Evolutionary conservation across 2,329 filamentous ascomycete species (phyloP), one percentile per base, ranked within the genome.

Genomic region (Chaetomium globosum): DNA sequence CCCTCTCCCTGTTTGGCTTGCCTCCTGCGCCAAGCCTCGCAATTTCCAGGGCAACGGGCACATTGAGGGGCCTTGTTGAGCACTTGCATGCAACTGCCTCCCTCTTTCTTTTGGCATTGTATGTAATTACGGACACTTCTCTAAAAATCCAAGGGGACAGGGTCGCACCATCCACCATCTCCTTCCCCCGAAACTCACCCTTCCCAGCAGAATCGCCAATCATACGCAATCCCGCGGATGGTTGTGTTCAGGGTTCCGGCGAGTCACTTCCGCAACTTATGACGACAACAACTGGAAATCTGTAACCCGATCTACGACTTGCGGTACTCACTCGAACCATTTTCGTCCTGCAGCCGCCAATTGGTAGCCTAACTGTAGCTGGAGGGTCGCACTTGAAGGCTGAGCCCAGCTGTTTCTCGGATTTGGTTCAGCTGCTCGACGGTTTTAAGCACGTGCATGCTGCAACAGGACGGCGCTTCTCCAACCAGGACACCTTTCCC

Each of bases 41-140:
- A 70, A 70, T 72, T 72, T 72, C 69, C 68, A 64, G 59, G 67
- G 66, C 68, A 69, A 69, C 68, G 59, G 52, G 31, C 33, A 60
- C 46, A 59, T 55, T 30, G 23, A 49, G 46, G 56, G 51, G 49
- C n/a, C 48, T 23, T 30, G 59, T 23, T 30, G 59, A 48, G 28
- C 31, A 21, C 26, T 54, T 49, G 26, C 36, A 65, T 59, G 48
- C 61, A 48, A 13, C 30, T 63, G 30, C 59, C 30, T 9, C 33
- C 46, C 23, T 48, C 46, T 31, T 63, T 26, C 39, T 61, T 59
- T 54, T 36, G 36, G 48, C 26, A 28, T 54, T 53, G 31, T 28
- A 12, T 19, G 10, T 39, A 23, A 46, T 2, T 13, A 28, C n/a
- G 12, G 39, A n/a, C 30, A 60, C 31, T 39, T 54, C 30, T 48